phyloP scores from a whole-genome alignment of 1,139 yeast genomes.

The Wickerhamomyces sp. region DNA sequence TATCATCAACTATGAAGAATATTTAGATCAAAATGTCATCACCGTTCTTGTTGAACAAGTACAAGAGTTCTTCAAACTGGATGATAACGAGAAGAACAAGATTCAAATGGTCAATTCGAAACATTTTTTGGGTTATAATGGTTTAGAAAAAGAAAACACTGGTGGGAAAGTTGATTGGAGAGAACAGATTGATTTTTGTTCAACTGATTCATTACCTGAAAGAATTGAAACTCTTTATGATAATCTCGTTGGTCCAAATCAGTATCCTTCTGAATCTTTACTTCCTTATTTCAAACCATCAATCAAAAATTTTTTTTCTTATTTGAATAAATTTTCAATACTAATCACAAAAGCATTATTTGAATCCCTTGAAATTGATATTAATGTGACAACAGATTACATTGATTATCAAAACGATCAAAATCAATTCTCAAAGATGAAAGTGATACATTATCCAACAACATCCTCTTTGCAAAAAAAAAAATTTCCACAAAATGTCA shows the following conservation, averaged over 20 bases:
- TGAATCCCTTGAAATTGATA: constrained; percentile 23
- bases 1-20: constrained; percentile 31
- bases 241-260: constrained; percentile 54
- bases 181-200: constrained; percentile 50
- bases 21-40: constrained; percentile 30
- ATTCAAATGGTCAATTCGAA: constrained; percentile 53
- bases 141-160: constrained; percentile 37
- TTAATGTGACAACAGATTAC: constrained; percentile 32
- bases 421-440: constrained; percentile 37
- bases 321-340: constrained; percentile 35
- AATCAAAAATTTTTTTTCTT: constrained; percentile 36
- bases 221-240: constrained; percentile 36
- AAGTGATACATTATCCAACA: constrained; percentile 40
- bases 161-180: constrained; percentile 50
- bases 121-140: constrained; percentile 56
- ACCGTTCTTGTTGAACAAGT: constrained; percentile 35
- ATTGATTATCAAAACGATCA: constrained; percentile 32
- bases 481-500: constrained; percentile 12
- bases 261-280: constrained; percentile 42
- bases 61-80: constrained; percentile 40
- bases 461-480: neutral
- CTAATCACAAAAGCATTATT: constrained; percentile 29
- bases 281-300: constrained; percentile 44
- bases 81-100: constrained; percentile 38
- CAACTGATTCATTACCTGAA: constrained; percentile 40